Conservation (phyloP, 768 basidiomycete species). For the Tulasnella sp. region DNA sequence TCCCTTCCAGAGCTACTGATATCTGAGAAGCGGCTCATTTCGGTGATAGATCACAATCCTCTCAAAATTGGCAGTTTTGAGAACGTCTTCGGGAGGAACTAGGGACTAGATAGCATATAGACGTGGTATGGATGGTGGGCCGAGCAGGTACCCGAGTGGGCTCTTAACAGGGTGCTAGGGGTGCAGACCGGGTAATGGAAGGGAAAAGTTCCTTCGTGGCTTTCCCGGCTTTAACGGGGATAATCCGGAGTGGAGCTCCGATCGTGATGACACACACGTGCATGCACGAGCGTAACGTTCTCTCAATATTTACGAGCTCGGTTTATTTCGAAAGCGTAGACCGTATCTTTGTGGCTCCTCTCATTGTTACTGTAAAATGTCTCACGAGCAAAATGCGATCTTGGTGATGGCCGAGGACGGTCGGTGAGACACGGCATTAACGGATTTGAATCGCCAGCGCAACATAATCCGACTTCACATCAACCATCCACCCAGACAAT, state of each 20-base stretch:
- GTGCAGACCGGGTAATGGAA: background rate
- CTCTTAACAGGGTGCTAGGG: background rate
- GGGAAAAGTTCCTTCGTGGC: background rate
- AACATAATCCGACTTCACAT: background rate
- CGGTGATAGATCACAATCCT: background rate
- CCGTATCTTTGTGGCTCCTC: too few species aligned
- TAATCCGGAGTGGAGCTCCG: background rate
- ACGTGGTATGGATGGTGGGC: background rate
- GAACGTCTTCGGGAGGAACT: background rate
- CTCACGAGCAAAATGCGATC: too few species aligned
- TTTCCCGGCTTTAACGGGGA: background rate
- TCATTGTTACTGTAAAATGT: too few species aligned
- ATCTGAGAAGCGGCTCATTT: constrained; percentile 7
- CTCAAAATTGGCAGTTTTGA: background rate
- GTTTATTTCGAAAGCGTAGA: too few species aligned
- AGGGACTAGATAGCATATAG: background rate
- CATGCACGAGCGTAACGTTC: background rate
- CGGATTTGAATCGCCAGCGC: background rate
- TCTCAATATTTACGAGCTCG: too few species aligned
- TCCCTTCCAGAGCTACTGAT: background rate
- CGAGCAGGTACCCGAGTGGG: background rate
- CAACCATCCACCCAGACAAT: background rate
- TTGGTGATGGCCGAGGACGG: background rate
- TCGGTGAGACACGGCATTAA: background rate
- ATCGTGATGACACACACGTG: background rate